These are phyloP conservation scores for Saccharomycopsis fibuligera DNA, from an alignment of 805 yeast genomes.

Conservation along the genomic window DNA sequence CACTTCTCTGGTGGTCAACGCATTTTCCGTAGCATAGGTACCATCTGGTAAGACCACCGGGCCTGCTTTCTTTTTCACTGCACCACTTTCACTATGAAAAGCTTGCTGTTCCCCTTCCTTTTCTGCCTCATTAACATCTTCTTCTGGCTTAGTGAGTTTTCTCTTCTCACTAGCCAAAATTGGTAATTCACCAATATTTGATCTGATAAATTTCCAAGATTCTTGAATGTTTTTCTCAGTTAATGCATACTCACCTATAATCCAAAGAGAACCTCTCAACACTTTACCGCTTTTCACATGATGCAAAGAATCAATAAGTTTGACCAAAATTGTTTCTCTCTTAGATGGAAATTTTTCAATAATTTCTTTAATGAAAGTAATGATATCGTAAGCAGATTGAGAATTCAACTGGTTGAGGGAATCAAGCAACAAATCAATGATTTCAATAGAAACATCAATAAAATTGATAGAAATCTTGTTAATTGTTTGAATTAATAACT, in stretches of 20 bases:
- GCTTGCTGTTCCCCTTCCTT: conserved; percentile 24
- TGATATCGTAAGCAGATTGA: conserved; percentile 80
- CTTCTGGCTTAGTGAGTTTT: conserved; percentile 32
- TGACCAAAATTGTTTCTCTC: conserved; percentile 55
- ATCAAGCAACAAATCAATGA: conserved; percentile 81
- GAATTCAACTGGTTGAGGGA: conserved; percentile 81
- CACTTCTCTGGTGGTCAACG: conserved; percentile 46
- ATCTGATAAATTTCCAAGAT: conserved; percentile 83
- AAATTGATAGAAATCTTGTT: conserved; percentile 84
- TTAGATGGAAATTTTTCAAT: conserved; percentile 85
- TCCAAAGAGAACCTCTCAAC: conserved; percentile 91
- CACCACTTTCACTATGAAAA: conserved; percentile 31
- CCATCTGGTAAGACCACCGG: conserved; percentile 97
- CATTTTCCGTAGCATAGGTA: conserved; percentile 93
- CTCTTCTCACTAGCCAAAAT: conserved; percentile 68
- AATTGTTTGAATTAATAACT: conserved; percentile 78
- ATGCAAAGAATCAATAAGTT: conserved; percentile 57
- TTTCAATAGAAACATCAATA: conserved; percentile 85
- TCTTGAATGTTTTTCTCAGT: conserved; percentile 66
- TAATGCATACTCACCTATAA: conserved; percentile 83
- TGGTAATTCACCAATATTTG: conserved; percentile 86
- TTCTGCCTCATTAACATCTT: conserved; percentile 27
- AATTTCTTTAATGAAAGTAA: conserved; percentile 89
- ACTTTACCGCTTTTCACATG: conserved; percentile 81
- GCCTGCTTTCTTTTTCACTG: conserved; percentile 37